Evolutionary conservation across 2,329 filamentous ascomycete genomes (phyloP).

Genomic region (Neofusicoccum umdonicola): DNA sequence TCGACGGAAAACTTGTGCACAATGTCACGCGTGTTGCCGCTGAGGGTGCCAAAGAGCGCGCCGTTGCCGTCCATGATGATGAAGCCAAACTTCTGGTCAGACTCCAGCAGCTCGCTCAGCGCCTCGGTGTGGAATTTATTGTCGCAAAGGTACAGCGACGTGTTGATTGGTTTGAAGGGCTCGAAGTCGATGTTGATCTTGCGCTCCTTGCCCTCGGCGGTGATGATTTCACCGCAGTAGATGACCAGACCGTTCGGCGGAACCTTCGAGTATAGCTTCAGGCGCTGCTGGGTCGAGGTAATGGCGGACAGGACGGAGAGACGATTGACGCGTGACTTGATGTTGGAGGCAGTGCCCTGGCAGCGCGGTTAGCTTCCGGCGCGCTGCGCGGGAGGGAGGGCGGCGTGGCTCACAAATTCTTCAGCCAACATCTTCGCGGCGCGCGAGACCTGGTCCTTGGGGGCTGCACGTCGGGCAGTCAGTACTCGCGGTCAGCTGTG

Average conservation of each 20-base stretch:
- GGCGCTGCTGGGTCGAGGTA: constrained; percentile 96
- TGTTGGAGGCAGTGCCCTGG: constrained; percentile 96
- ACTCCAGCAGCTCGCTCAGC: constrained; percentile 93
- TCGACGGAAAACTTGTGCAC: constrained; percentile 98
- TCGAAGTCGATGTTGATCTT: constrained; percentile 99
- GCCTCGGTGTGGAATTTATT: constrained; percentile 99
- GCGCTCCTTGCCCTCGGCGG: constrained; percentile 94
- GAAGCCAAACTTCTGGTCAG: constrained; percentile 98
- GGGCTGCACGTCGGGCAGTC: constrained; percentile 56
- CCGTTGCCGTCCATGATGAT: constrained; percentile 99
- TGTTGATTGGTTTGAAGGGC: constrained; percentile 99
- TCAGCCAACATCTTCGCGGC: constrained; percentile 99
- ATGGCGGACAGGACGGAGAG: constrained; percentile 97
- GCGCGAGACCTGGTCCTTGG: constrained; percentile 96
- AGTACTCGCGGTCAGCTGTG: not conserved
- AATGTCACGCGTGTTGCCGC: constrained; percentile 94
- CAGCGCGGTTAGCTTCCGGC: not conserved
- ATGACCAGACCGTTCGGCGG: constrained; percentile 96
- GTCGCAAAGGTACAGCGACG: constrained; percentile 97
- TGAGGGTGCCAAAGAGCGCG: constrained; percentile 92
- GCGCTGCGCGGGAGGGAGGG: constrained; percentile 26
- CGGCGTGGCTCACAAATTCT: constrained; percentile 75
- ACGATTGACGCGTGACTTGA: constrained; percentile 98
- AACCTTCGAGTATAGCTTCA: constrained; percentile 99
- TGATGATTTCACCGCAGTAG: constrained; percentile 99